phyloP scores from a whole-genome alignment of 1,284 basidiomycete genomes.

The Acaromyces ingoldii region DNA sequence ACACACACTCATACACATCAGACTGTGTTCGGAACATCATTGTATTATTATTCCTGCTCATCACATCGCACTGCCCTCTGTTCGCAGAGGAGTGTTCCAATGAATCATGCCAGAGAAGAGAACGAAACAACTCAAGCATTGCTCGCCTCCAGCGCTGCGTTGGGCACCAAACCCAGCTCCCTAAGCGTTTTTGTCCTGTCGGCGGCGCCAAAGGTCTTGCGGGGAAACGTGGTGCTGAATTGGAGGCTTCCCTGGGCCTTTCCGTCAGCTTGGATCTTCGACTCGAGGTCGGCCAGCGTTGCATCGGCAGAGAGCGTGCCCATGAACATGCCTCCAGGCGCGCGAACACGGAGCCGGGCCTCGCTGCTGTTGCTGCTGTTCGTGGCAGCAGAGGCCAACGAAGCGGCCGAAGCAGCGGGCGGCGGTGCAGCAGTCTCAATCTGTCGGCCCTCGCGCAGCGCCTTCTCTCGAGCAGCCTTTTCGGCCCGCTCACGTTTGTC shows the following conservation, averaged over 20 bases:
- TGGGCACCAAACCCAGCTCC: slow-evolving; percentile 48
- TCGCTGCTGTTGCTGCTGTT: slow-evolving; percentile 27
- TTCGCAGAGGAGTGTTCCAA: too few relatives aligned
- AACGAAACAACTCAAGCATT: neutral
- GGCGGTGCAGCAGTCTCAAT: slow-evolving; percentile 14
- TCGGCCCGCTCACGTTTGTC: slow-evolving; percentile 48
- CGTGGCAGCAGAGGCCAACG: neutral
- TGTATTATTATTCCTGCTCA: too few relatives aligned
- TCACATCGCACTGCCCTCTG: too few relatives aligned
- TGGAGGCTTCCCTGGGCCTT: slow-evolving; percentile 35
- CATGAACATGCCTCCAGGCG: slow-evolving; percentile 43
- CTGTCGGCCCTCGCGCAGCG: slow-evolving; percentile 26
- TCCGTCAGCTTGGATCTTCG: slow-evolving; percentile 29
- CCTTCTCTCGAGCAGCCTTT: slow-evolving; percentile 44
- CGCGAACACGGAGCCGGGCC: slow-evolving; percentile 39
- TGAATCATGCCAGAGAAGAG: too few relatives aligned
- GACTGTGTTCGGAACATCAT: too few relatives aligned
- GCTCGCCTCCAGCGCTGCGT: slow-evolving; percentile 42
- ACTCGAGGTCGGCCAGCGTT: slow-evolving; percentile 31
- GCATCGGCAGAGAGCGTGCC: slow-evolving; percentile 37
- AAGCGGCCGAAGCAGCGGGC: slow-evolving; percentile 10
- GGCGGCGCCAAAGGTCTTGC: slow-evolving; percentile 37
- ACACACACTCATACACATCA: too few relatives aligned
- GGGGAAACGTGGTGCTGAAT: slow-evolving; percentile 48
- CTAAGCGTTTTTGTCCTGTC: slow-evolving; percentile 37